Evolutionary conservation across 805 yeast genomes (phyloP), one percentile per base, ranked within the genome.

Genomic region (Saccharomycopsis guyanensis): DNA sequence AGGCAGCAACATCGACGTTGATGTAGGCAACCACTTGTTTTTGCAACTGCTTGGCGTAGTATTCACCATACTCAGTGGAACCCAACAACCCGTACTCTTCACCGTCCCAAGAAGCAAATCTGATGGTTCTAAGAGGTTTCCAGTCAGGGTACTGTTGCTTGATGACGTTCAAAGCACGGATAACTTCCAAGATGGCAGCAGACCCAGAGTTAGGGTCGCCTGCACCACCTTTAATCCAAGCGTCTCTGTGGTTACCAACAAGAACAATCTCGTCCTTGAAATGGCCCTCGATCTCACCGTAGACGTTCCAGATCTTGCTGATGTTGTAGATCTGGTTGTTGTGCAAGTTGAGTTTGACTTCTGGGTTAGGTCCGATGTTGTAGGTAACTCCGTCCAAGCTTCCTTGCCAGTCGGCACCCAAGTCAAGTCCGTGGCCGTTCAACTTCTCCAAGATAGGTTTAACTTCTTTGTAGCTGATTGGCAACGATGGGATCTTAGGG

Each of bases 211-310:
- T 83, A 25, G 93, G 89, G 62, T 84, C 93, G 22, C 78, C 81
- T 1, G 89, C 88, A 13, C 86, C 86, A 41, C 85, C 85, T 47
- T 78, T 75, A 48, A 80, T 73, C 93, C 91, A 85, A 2, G 89
- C 80, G 58, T 84, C 93, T 46, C 87, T 74, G 59, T 83, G 93
- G 59, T 82, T 83, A 31, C 93, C 93, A 46, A 83, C 59, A 31
- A 84, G 59, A 40, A 83, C 70, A 3, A 75, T 78, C 47, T 80
- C 80, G 41, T 73, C 70, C 33, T 65, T 61, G 34, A 68, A 65
- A 10, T 61, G 58, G 35, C 89, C 89, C 49, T 72, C 73, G 36
- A 80, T 61, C 38, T 68, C 69, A 7, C 82, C 89, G 55, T 78
- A 69, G 25, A 81, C 80, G 56, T 84, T 80, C 64, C 72, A 69